Conservation (phyloP, 1,139 yeast genomes). For the Zygotorulaspora mrakii region DNA sequence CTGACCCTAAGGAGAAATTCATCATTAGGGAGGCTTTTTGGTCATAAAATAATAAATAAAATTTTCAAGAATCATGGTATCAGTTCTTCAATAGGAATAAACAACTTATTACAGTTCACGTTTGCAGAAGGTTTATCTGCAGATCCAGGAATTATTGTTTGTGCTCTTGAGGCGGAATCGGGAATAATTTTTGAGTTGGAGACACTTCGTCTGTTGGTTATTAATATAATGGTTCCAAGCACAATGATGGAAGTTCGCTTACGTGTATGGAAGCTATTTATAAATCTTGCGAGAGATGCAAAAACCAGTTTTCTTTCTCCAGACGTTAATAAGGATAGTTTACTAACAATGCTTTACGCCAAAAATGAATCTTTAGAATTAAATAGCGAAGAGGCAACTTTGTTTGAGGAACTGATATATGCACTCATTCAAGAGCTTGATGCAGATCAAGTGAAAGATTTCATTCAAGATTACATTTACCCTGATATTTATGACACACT, state of each 20-base stretch:
- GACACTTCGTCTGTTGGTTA: slow-evolving; percentile 3
- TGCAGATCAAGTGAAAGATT: slow-evolving; percentile 26
- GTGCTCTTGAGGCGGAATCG: background rate
- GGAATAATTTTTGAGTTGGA: background rate
- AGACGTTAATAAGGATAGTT: background rate
- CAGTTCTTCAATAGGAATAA: slow-evolving; percentile 4
- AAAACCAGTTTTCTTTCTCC: background rate
- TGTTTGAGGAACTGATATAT: slow-evolving; percentile 11
- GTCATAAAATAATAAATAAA: background rate
- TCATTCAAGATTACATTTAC: slow-evolving; percentile 11
- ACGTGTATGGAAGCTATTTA: slow-evolving; percentile 5
- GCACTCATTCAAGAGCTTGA: slow-evolving; percentile 40
- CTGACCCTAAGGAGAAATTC: slow-evolving; percentile 1
- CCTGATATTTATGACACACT: slow-evolving; percentile 18
- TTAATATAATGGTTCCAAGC: slow-evolving; percentile 3
- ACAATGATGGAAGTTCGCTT: slow-evolving; percentile 1
- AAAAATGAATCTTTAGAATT: slow-evolving; percentile 4
- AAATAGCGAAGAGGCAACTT: slow-evolving; percentile 1
- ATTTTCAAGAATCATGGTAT: background rate
- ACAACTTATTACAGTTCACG: slow-evolving; percentile 6
- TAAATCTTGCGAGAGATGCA: background rate
- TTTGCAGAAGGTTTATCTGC: background rate
- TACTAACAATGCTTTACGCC: slow-evolving; percentile 3
- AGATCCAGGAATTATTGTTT: slow-evolving; percentile 1
- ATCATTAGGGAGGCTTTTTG: background rate